phyloP scores from a whole-genome alignment of 1,284 basidiomycete species.

The Naganishia sp. region DNA sequence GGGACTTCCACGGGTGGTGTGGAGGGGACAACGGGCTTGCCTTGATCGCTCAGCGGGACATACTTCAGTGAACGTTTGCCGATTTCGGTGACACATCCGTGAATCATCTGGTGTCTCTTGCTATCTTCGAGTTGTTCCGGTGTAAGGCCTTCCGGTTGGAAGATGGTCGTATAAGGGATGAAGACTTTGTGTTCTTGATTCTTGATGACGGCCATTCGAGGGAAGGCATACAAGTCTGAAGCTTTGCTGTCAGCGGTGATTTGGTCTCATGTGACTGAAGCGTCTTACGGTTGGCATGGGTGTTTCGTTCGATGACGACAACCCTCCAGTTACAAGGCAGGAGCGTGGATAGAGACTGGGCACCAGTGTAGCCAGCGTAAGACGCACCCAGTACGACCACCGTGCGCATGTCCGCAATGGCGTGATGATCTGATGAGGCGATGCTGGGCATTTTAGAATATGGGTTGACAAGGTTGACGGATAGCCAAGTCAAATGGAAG shows the following conservation, averaged over 20 bases:
- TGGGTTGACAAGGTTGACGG: too few relatives aligned
- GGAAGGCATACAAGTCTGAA: constrained; percentile 57
- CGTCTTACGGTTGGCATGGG: constrained; percentile 31
- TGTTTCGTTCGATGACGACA: constrained; percentile 32
- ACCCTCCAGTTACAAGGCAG: constrained; percentile 30
- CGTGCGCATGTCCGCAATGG: constrained; percentile 18
- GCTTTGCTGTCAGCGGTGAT: neutral
- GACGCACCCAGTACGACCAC: constrained; percentile 56
- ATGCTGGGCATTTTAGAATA: neutral
- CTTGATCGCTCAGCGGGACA: constrained; percentile 22
- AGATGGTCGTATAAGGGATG: constrained; percentile 64
- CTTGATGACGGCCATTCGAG: constrained; percentile 55
- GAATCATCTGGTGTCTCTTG: constrained; percentile 27
- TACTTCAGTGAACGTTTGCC: constrained; percentile 20
- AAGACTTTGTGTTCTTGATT: constrained; percentile 62
- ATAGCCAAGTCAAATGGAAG: neutral
- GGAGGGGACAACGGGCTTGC: constrained; percentile 3
- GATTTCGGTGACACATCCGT: constrained; percentile 24
- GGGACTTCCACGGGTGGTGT: constrained; percentile 11
- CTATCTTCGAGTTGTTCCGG: constrained; percentile 20
- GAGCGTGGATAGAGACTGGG: constrained; percentile 26
- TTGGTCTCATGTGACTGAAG: neutral
- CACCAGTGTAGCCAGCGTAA: constrained; percentile 31
- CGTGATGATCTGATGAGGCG: neutral
- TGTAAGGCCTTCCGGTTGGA: constrained; percentile 38